phyloP scores from a whole-genome alignment of 176 grass and related monocot species.

The Olyra latifolia region DNA sequence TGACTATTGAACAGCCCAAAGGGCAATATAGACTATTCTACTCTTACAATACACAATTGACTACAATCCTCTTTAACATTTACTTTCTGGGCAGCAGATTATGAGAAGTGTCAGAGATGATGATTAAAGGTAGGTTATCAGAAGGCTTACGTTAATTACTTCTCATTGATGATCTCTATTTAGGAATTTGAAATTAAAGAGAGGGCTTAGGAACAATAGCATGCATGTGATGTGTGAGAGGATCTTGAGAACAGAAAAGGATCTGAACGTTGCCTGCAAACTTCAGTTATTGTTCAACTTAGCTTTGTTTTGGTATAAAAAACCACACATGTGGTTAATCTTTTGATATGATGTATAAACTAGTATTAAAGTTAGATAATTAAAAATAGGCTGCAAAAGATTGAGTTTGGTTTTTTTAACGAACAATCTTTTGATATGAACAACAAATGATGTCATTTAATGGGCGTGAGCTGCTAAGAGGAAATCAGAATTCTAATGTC shows the following conservation, averaged over 20 bases:
- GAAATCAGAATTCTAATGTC: background rate
- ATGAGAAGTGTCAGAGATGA: background rate
- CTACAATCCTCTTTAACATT: no score
- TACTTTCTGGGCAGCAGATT: conserved; percentile 1
- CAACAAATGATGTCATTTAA: background rate
- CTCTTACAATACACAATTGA: no score
- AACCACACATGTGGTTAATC: background rate
- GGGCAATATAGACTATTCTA: no score
- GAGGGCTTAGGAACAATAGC: no score
- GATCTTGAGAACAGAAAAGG: background rate
- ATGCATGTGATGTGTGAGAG: conserved; percentile 13
- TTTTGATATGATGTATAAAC: background rate
- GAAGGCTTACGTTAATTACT: background rate
- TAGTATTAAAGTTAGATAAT: background rate
- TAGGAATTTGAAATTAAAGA: conserved; percentile 19
- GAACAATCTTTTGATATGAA: no score
- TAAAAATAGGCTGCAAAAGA: background rate
- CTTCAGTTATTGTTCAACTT: conserved; percentile 8
- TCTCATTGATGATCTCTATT: background rate
- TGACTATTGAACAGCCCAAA: no score
- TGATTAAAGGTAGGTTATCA: background rate
- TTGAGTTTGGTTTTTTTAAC: background rate
- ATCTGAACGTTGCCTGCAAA: background rate
- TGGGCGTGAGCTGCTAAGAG: background rate
- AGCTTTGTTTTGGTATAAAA: background rate